These are phyloP conservation scores for Borealophlyctis nickersoniae DNA, from an alignment of 192 early-diverging fungal genomes.

Conservation along the genomic window DNA sequence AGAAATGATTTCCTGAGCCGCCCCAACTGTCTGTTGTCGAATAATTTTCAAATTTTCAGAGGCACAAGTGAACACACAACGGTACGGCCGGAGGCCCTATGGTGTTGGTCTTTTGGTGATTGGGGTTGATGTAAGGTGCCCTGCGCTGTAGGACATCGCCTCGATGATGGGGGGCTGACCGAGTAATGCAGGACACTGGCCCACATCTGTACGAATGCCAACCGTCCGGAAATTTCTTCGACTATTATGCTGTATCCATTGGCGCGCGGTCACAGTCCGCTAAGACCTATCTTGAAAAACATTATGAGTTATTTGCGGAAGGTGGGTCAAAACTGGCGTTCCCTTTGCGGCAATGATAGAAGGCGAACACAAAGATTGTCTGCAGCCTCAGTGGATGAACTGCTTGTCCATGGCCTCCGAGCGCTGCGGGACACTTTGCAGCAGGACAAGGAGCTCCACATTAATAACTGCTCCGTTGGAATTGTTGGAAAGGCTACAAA, in stretches of 20 bases:
- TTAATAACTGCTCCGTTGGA: slow-evolving; percentile 84
- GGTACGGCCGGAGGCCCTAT: slow-evolving; percentile 96
- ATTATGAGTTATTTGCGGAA: slow-evolving; percentile 76
- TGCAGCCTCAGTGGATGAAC: slow-evolving; percentile 73
- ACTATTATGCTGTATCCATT: slow-evolving; percentile 92
- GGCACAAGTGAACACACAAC: slow-evolving; percentile 96
- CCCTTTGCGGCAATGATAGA: no score
- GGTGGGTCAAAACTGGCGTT: no score
- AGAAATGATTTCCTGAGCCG: no score
- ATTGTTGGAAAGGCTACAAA: slow-evolving; percentile 80
- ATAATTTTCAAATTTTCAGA: no score
- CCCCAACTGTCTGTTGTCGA: no score
- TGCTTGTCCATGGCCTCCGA: slow-evolving; percentile 84
- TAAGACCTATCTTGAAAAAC: slow-evolving; percentile 92
- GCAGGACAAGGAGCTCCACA: slow-evolving; percentile 89
- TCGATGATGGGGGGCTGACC: no score
- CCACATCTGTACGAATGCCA: slow-evolving; percentile 94
- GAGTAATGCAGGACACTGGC: slow-evolving; percentile 72
- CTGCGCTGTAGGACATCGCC: no score
- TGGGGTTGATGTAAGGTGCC: slow-evolving; percentile 77
- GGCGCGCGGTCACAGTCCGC: slow-evolving; percentile 95
- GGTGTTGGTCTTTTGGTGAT: slow-evolving; percentile 93
- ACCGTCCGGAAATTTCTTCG: slow-evolving; percentile 89
- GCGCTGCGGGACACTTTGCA: slow-evolving; percentile 91
- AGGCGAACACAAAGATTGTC: no score